Conservation (phyloP, 2,329 filamentous ascomycete species). For the Apiospora aurea region DNA sequence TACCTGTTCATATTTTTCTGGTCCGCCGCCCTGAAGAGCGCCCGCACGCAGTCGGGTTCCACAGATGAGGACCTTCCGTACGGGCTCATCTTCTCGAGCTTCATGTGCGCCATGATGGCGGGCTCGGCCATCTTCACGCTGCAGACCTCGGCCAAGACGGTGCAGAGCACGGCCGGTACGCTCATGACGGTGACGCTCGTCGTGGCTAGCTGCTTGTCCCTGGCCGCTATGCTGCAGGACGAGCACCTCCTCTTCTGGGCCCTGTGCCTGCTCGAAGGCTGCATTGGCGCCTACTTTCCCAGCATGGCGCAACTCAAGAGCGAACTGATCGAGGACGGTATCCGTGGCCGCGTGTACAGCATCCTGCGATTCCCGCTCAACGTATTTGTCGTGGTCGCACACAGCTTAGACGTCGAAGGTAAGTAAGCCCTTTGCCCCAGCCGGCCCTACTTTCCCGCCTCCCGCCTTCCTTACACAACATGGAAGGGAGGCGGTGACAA, state of each 20-base stretch:
- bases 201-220: constrained; percentile 43
- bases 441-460: neutral
- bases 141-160: constrained; percentile 29
- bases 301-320: constrained; percentile 58
- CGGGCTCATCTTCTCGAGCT: constrained; percentile 39
- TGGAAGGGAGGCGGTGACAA: neutral
- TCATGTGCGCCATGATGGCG: constrained; percentile 41
- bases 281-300: constrained; percentile 63
- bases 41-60: constrained; percentile 35
- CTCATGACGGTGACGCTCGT: constrained; percentile 41
- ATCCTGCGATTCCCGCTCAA: constrained; percentile 59
- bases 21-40: constrained; percentile 59
- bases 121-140: constrained; percentile 28
- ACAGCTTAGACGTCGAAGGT: constrained; percentile 55
- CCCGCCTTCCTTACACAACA: no score
- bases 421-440: neutral
- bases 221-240: constrained; percentile 47
- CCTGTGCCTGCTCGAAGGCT: constrained; percentile 61
- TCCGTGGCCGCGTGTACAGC: constrained; percentile 59
- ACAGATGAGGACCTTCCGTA: constrained; percentile 35
- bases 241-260: constrained; percentile 55
- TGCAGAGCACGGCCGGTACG: constrained; percentile 35
- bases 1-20: constrained; percentile 71
- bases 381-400: constrained; percentile 44
- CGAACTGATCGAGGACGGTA: constrained; percentile 48